Percentiles rank a stretch among this genome's conserved stretches.
Evolutionary conservation across 2,329 filamentous ascomycete species (phyloP).

Genomic region (Alternaria ethzedia): DNA sequence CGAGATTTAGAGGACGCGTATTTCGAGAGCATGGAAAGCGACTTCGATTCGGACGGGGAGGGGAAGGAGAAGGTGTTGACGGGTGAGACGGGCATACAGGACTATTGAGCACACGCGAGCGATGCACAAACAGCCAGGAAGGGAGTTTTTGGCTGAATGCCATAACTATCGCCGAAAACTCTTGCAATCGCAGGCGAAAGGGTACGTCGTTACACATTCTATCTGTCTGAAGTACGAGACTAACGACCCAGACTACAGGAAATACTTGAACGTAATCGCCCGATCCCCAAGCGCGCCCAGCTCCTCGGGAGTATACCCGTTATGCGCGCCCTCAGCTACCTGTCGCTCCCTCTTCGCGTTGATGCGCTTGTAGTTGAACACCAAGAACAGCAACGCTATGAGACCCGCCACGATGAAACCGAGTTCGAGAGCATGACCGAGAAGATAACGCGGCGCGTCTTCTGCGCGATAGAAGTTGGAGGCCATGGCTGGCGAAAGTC

Average conservation of each 20-base stretch:
- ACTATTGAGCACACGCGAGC: conserved; percentile 44
- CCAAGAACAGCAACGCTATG: conserved; percentile 52
- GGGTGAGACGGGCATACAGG: conserved; percentile 58
- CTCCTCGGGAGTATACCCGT: conserved; percentile 57
- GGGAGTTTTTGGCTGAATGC: no score
- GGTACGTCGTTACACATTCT: neutral
- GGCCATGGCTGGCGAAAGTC: conserved; percentile 62
- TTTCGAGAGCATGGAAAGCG: conserved; percentile 79
- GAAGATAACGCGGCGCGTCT: conserved; percentile 58
- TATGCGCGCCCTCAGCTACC: conserved; percentile 46
- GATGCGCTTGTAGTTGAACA: conserved; percentile 61
- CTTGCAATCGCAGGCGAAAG: neutral
- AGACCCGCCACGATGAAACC: conserved; percentile 58
- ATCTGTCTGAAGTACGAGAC: neutral
- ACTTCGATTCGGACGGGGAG: conserved; percentile 62
- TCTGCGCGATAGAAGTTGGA: conserved; percentile 71
- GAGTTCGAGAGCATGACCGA: conserved; percentile 60
- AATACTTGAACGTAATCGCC: conserved; percentile 69
- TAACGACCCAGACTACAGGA: conserved; percentile 49
- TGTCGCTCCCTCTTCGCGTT: conserved; percentile 62
- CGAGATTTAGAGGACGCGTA: conserved; percentile 74
- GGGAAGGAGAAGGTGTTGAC: conserved; percentile 45
- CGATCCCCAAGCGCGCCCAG: conserved; percentile 66
- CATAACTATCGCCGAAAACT: no score
- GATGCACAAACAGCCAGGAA: neutral